Evolutionary conservation across 2,329 filamentous ascomycete genomes (phyloP).

Genomic region (Canariomyces notabilis): DNA sequence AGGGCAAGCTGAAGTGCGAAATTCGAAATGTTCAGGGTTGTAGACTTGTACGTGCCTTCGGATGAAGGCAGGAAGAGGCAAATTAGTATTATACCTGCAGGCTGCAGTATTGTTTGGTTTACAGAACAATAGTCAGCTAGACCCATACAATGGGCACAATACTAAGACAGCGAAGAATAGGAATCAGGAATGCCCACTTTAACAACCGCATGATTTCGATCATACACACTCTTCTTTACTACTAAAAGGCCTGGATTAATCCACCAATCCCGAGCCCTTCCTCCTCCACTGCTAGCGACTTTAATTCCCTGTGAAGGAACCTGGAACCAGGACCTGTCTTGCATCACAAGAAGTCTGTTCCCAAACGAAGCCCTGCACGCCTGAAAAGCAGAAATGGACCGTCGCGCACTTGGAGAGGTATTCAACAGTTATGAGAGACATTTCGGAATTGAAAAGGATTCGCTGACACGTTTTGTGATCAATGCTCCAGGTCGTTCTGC

Average conservation of each 20-base stretch:
- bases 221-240: too few relatives aligned
- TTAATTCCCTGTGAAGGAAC: not conserved
- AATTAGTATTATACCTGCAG: not conserved
- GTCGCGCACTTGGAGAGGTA: conserved; percentile 5
- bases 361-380: not conserved
- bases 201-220: too few relatives aligned
- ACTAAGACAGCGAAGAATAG: too few relatives aligned
- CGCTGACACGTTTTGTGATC: not conserved
- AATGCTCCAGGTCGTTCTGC: conserved; percentile 7
- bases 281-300: too few relatives aligned
- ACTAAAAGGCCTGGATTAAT: too few relatives aligned
- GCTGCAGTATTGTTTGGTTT: not conserved
- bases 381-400: not conserved
- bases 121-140: not conserved
- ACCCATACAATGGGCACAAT: not conserved
- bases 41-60: too few relatives aligned
- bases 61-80: not conserved
- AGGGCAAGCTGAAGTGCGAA: too few relatives aligned
- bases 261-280: too few relatives aligned
- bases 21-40: too few relatives aligned
- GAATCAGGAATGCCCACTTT: too few relatives aligned
- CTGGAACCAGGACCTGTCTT: not conserved
- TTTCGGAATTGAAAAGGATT: not conserved
- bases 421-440: not conserved
- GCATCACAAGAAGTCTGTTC: not conserved